Evolutionary conservation across 2,329 filamentous ascomycete genomes (phyloP).

Genomic region (Claviceps cyperi): DNA sequence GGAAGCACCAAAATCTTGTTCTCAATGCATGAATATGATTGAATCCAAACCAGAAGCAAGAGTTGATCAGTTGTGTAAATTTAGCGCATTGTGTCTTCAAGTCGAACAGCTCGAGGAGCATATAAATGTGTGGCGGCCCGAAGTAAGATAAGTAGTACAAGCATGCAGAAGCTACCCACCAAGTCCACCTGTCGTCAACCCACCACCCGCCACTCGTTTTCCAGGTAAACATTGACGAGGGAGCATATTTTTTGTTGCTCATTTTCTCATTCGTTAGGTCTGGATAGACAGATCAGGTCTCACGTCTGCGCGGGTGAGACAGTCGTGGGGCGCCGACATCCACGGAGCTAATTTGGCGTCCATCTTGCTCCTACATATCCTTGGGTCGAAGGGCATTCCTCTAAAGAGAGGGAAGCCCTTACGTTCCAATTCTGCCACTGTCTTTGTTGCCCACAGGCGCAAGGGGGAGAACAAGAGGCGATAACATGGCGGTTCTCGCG

Average conservation of each 20-base stretch:
- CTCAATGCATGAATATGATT: neutral
- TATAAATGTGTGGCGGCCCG: neutral
- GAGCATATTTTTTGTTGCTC: neutral
- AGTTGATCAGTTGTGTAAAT: neutral
- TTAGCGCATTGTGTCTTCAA: neutral
- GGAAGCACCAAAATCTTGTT: neutral
- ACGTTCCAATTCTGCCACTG: neutral
- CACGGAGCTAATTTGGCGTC: slow-evolving; percentile 1
- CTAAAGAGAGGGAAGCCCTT: slow-evolving; percentile 2
- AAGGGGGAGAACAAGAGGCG: neutral
- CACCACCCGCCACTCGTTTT: neutral
- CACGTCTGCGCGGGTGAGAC: slow-evolving; percentile 1
- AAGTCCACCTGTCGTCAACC: neutral
- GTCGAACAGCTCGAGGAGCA: neutral
- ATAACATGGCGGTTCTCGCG: neutral
- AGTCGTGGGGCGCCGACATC: slow-evolving; percentile 7
- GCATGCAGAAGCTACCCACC: neutral
- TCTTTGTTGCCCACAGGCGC: neutral
- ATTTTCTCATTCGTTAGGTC: neutral
- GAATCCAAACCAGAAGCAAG: neutral
- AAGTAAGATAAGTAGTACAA: slow-evolving; percentile 1
- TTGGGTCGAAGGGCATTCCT: slow-evolving; percentile 7
- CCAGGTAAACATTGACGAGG: neutral
- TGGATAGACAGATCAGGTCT: neutral
- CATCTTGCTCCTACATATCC: neutral